phyloP scores from a whole-genome alignment of 2,329 filamentous ascomycete genomes.

The Diplodia mutila region DNA sequence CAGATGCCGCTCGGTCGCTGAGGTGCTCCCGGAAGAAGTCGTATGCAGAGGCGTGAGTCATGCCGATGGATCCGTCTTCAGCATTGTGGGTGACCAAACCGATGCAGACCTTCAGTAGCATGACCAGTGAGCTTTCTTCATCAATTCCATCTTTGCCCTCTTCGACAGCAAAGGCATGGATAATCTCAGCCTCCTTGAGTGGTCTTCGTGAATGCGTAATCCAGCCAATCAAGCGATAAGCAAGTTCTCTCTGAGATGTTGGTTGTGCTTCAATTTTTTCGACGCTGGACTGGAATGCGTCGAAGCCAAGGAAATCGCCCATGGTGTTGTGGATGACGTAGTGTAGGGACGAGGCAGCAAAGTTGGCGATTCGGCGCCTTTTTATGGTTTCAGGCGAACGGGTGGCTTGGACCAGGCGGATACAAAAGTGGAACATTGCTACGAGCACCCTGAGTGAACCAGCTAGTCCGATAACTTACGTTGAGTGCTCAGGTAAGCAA shows the following conservation, averaged over 20 bases:
- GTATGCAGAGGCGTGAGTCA: neutral
- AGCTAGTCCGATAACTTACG: no score
- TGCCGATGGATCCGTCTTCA: neutral
- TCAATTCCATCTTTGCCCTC: neutral
- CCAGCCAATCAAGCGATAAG: constrained; percentile 1
- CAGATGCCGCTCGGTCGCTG: neutral
- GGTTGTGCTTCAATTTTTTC: neutral
- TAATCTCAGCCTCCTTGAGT: neutral
- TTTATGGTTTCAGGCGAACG: no score
- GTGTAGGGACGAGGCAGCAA: no score
- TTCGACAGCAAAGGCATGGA: neutral
- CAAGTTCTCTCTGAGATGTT: neutral
- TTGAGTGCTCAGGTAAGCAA: no score
- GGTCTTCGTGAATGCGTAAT: neutral
- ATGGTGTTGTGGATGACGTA: no score
- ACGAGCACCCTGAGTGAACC: no score
- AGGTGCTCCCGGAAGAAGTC: neutral
- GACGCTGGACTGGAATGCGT: neutral
- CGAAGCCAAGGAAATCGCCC: no score
- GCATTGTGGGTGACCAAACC: neutral
- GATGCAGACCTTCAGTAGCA: neutral
- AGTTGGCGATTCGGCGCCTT: no score
- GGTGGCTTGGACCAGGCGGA: no score
- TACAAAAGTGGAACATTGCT: no score
- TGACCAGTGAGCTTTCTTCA: neutral